Base-by-base conservation (phyloP, 257 asterid genomes). In the Plantago elongata region DNA sequence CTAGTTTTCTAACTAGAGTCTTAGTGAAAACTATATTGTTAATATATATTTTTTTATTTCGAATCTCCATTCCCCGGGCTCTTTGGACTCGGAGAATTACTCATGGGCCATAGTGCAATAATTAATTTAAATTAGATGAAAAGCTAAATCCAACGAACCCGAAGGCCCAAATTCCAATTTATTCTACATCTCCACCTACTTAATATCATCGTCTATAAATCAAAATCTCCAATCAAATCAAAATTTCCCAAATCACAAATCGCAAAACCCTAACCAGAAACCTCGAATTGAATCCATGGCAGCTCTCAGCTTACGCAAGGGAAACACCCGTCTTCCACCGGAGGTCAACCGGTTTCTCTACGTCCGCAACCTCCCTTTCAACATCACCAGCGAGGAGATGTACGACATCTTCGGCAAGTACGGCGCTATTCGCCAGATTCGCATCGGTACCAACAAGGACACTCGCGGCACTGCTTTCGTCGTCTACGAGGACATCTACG, bases 381-480 rank as follows among this genome's bases (percentile, higher is more conserved):
- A 91, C 78, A 88, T 88, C 7, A 83, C 96, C 46, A 91, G 96
- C 77, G 96, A 91, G 73, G 98, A 91, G 80, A 91, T 91, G 96
- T 91, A 91, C 78, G 98, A 91, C 64, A 91, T 22, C 27, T 22
- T 22, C 27, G 27, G 27, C 27, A 22, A 22, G 27, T 22, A 22
- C 27, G 27, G 27, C 40, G 96, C 96, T 17, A 88, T 88, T 8
- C 71, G 98, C 16, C 98, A 91, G 75, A 88, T 91, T 47, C 96
- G 95, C 38, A 68, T 91, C 55, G 96, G 96, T 1, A 88, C 86
- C 9, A 85, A 79, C 60, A 91, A 88, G 87, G 98, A 90, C 56
- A 91, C 98, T 0, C 84, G 98, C 12, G 94, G 96, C 73, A 91
- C 98, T 48, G 98, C 96, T 55, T 91, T 79, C 74, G 95, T 88